Evolutionary conservation across 169 alveolate species (phyloP).

Genomic region (Cryptosporidium andersoni): DNA sequence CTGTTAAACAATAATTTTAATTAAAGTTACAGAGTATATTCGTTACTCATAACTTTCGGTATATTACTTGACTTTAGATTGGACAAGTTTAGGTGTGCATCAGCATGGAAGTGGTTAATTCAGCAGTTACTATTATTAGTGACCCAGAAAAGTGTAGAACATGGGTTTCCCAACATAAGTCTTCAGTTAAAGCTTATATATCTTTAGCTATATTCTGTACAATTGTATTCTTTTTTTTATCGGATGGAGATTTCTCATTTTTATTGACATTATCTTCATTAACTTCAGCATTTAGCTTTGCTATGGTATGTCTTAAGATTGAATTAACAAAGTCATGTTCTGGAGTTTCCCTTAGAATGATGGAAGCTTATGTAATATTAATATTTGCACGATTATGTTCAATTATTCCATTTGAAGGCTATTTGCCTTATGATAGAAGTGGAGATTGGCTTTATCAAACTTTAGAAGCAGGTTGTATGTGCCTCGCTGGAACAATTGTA

Average conservation of each 20-base stretch:
- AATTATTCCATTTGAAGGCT: conserved; percentile 91
- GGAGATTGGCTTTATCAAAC: conserved; percentile 94
- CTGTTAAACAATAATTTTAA: too few species aligned
- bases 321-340: conserved; percentile 83
- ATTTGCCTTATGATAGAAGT: conserved; percentile 89
- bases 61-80: too few species aligned
- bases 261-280: conserved; percentile 89
- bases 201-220: conserved; percentile 72
- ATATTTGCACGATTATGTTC: conserved; percentile 85
- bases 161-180: conserved; percentile 70
- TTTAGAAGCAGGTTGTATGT: conserved; percentile 85
- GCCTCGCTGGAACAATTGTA: conserved; percentile 83
- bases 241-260: conserved; percentile 93
- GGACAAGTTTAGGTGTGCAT: too few species aligned
- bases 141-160: conserved; percentile 71
- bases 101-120: conserved; percentile 64
- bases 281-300: conserved; percentile 86
- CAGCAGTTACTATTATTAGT: conserved; percentile 67
- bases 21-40: too few species aligned
- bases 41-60: too few species aligned
- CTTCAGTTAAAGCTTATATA: conserved; percentile 70
- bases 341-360: conserved; percentile 90
- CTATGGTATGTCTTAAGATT: conserved; percentile 85
- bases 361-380: conserved; percentile 85
- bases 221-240: conserved; percentile 82